These are phyloP conservation scores for Citrus trifoliata DNA, from an alignment of 345 rosid genomes.

Conservation along the genomic window DNA sequence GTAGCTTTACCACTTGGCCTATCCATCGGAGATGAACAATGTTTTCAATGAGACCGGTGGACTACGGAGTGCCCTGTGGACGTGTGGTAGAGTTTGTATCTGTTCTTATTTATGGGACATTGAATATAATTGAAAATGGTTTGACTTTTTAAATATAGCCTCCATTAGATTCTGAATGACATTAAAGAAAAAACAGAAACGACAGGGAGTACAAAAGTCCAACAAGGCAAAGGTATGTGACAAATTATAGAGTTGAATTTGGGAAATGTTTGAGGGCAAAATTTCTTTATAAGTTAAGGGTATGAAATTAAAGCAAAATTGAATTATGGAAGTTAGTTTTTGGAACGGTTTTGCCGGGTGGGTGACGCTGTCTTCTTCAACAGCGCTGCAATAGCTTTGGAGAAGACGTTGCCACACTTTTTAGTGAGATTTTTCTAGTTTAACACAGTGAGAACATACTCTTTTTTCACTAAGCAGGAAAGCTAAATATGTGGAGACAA, in stretches of 20 bases:
- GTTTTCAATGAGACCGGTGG: neutral
- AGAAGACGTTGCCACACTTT: neutral
- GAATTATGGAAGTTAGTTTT: constrained; percentile 22
- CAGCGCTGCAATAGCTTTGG: neutral
- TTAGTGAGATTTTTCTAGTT: neutral
- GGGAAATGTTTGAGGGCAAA: constrained; percentile 15
- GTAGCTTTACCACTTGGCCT: constrained; percentile 28
- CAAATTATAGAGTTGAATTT: constrained; percentile 3
- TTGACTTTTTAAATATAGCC: neutral
- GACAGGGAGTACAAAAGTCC: constrained; percentile 22
- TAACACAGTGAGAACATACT: neutral
- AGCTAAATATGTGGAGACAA: neutral
- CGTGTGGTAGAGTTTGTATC: neutral
- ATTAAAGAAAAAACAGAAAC: constrained; percentile 14
- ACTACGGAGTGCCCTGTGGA: neutral
- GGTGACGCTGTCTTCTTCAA: constrained; percentile 19
- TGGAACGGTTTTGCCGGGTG: constrained; percentile 23
- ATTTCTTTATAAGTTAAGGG: constrained; percentile 18
- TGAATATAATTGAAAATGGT: constrained; percentile 4
- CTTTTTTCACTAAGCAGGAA: neutral
- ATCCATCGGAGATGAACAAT: constrained; percentile 15
- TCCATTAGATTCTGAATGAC: constrained; percentile 12
- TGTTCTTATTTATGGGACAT: constrained; percentile 20
- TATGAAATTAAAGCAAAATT: constrained; percentile 10
- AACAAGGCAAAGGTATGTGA: constrained; percentile 26